Evolutionary conservation across 495 filamentous ascomycete species (phyloP).

Genomic region (Pyrenula massariospora): DNA sequence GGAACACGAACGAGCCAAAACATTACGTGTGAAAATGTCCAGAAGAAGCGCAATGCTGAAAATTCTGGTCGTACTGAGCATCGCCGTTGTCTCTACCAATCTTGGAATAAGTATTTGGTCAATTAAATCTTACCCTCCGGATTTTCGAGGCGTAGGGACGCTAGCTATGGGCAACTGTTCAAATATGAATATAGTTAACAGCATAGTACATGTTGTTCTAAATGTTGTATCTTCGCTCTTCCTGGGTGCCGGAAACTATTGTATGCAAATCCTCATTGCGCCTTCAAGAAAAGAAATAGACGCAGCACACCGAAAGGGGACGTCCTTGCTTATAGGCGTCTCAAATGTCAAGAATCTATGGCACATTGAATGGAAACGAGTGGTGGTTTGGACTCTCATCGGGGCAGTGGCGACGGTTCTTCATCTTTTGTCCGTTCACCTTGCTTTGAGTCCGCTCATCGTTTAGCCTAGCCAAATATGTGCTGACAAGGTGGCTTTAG

Average conservation of each 20-base stretch:
- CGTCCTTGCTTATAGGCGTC: slow-evolving; percentile 29
- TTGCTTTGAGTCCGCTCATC: background rate
- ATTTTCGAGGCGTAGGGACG: background rate
- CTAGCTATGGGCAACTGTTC: background rate
- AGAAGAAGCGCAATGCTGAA: background rate
- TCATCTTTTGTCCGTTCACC: slow-evolving; percentile 8
- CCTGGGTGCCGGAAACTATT: slow-evolving; percentile 30
- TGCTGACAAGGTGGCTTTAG: background rate
- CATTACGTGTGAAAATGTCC: background rate
- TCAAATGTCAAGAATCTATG: slow-evolving; percentile 23
- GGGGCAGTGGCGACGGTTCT: background rate
- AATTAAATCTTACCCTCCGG: background rate
- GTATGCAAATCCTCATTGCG: slow-evolving; percentile 27
- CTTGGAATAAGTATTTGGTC: background rate
- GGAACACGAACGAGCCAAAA: background rate
- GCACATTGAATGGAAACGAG: slow-evolving; percentile 2
- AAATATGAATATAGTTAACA: slow-evolving; percentile 6
- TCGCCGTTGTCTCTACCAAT: background rate
- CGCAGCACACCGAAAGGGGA: slow-evolving; percentile 15
- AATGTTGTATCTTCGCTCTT: slow-evolving; percentile 25
- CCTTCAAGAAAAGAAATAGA: slow-evolving; percentile 28
- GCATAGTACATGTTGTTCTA: slow-evolving; percentile 22
- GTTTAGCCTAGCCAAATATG: background rate
- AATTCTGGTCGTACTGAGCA: background rate
- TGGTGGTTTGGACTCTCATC: slow-evolving; percentile 7